These are phyloP conservation scores for Blastobotrys raffinosifermentans DNA, from an alignment of 1,139 yeast species.

Conservation along the genomic window DNA sequence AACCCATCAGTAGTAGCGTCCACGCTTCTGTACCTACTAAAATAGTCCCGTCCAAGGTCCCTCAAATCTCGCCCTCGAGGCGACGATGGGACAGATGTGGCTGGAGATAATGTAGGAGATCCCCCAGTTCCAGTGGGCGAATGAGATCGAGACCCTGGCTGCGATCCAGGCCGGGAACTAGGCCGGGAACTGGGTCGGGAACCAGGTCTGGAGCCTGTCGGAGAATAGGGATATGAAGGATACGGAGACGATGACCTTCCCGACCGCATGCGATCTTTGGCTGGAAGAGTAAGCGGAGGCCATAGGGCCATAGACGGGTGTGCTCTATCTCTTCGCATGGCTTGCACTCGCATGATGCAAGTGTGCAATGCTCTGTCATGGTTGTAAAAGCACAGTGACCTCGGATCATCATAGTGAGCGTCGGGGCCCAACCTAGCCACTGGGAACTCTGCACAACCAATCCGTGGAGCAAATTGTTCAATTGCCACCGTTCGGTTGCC, in stretches of 20 bases:
- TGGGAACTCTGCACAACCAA: conserved; percentile 8
- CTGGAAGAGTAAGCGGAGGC: conserved; percentile 23
- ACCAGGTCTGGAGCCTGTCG: too few relatives aligned
- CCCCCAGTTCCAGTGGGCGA: conserved; percentile 1
- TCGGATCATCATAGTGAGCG: conserved; percentile 11
- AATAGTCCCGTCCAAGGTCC: too few relatives aligned
- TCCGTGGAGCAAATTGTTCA: neutral
- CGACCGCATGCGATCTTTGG: conserved; percentile 18
- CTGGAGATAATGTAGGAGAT: neutral
- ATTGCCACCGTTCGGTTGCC: neutral
- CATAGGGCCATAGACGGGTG: conserved; percentile 22
- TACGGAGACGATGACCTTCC: conserved; percentile 4
- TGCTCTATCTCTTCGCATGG: conserved; percentile 16
- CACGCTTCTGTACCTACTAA: too few relatives aligned
- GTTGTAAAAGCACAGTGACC: conserved; percentile 7
- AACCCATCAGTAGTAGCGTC: conserved; percentile 12
- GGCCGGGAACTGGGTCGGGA: neutral
- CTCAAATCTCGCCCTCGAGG: too few relatives aligned
- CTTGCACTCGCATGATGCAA: conserved; percentile 17
- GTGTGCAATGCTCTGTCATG: conserved; percentile 7
- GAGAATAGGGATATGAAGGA: conserved; percentile 12
- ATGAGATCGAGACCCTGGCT: neutral
- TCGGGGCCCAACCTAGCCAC: conserved; percentile 4
- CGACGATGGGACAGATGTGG: too few relatives aligned
- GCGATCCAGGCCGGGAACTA: neutral